These are phyloP conservation scores for Pleurotus giganteus DNA, from an alignment of 768 basidiomycete genomes.

Conservation along the genomic window DNA sequence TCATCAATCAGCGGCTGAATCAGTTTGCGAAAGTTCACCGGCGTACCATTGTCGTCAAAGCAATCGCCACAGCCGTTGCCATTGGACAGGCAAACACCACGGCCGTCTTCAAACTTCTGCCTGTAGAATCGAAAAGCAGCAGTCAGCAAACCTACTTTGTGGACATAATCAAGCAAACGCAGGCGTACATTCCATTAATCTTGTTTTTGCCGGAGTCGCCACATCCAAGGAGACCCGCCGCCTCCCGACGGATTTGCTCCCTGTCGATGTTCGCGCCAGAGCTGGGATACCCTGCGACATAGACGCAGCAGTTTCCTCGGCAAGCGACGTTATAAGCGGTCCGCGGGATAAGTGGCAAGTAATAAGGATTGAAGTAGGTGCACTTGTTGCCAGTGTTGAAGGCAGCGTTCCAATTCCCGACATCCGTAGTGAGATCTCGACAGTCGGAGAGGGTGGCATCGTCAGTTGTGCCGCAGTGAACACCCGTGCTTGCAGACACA, in stretches of 20 bases:
- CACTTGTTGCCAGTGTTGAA: not conserved
- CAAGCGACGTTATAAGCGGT: not conserved
- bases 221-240: not conserved
- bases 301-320: not conserved
- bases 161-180: no score
- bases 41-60: not conserved
- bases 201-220: not conserved
- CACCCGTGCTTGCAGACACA: not conserved
- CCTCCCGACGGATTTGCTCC: not conserved
- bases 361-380: not conserved
- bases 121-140: no score
- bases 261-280: not conserved
- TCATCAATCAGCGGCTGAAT: no score
- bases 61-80: not conserved
- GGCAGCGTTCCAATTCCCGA: not conserved
- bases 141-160: no score
- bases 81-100: not conserved
- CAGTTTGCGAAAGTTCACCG: no score
- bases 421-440: not conserved
- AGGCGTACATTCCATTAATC: not conserved
- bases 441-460: not conserved
- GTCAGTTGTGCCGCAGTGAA: not conserved
- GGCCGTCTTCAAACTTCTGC: not conserved
- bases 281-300: not conserved
- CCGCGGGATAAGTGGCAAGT: not conserved